Conservation (phyloP, 2,329 filamentous ascomycete genomes). For the Alternaria brassicicola region DNA sequence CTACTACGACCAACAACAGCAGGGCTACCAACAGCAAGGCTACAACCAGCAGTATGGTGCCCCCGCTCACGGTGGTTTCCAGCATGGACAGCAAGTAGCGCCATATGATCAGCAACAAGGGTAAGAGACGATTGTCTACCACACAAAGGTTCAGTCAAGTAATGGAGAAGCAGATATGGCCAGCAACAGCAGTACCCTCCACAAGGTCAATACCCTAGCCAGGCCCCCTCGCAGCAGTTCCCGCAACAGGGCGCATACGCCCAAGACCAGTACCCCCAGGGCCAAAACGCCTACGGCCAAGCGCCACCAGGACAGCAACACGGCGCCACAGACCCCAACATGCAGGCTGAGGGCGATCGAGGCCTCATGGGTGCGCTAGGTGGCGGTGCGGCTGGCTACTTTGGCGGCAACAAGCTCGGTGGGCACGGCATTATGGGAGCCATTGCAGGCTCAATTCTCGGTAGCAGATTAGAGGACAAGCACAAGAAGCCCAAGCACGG, state of each 20-base stretch:
- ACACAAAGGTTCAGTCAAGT: not conserved
- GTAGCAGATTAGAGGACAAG: slow-evolving; percentile 62
- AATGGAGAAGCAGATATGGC: slow-evolving; percentile 25
- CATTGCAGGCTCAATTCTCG: slow-evolving; percentile 62
- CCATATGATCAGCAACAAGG: slow-evolving; percentile 46
- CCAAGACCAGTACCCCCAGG: slow-evolving; percentile 47
- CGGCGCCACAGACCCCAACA: slow-evolving; percentile 53
- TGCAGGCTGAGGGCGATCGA: slow-evolving; percentile 60
- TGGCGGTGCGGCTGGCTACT: slow-evolving; percentile 63
- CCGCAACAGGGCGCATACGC: slow-evolving; percentile 52
- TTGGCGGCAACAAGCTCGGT: slow-evolving; percentile 61
- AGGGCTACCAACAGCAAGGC: slow-evolving; percentile 36
- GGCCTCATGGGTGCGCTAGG: slow-evolving; percentile 63
- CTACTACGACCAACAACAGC: slow-evolving; percentile 45
- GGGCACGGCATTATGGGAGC: slow-evolving; percentile 64
- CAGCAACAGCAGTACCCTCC: slow-evolving; percentile 29
- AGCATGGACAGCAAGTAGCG: slow-evolving; percentile 51
- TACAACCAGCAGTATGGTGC: slow-evolving; percentile 52
- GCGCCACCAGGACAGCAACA: slow-evolving; percentile 43
- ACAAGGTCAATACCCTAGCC: slow-evolving; percentile 40
- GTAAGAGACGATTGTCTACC: slow-evolving; percentile 22
- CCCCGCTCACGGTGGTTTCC: slow-evolving; percentile 56
- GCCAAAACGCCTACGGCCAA: slow-evolving; percentile 43
- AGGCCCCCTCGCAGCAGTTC: slow-evolving; percentile 45
- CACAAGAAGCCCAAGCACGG: slow-evolving; percentile 52